A percentile compares a stretch with the other conserved stretches of the same genome.
phyloP scores from a whole-genome alignment of 148 eudicot species.

The Talinum fruticosum region DNA sequence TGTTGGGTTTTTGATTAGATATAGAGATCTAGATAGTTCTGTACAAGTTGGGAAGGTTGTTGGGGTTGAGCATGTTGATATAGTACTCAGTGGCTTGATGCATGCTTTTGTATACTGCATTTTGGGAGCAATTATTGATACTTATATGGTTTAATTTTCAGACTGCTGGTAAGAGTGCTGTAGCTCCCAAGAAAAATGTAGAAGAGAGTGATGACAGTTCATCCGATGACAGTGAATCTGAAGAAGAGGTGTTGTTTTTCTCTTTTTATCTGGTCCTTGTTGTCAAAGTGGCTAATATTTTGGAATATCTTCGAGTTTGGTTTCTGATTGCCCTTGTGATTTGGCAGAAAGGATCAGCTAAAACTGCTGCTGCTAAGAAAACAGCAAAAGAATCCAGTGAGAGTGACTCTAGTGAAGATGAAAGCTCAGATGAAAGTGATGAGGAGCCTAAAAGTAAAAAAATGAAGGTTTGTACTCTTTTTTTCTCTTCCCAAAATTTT shows the following conservation, averaged over 20 bases:
- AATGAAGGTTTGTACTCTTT: conserved; percentile 14
- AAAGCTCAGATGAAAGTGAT: conserved; percentile 41
- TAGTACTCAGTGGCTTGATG: neutral
- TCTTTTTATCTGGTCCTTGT: neutral
- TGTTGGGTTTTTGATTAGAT: neutral
- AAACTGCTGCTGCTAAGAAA: conserved; percentile 9
- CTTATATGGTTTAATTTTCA: neutral
- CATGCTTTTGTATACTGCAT: neutral
- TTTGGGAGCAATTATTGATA: neutral
- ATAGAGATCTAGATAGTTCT: neutral
- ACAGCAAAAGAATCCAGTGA: conserved; percentile 20
- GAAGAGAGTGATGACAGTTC: conserved; percentile 23
- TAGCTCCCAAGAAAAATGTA: conserved; percentile 14
- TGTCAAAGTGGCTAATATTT: neutral
- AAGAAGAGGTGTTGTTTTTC: conserved; percentile 20
- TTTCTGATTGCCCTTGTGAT: neutral
- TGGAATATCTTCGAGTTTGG: neutral
- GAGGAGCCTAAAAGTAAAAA: conserved; percentile 35
- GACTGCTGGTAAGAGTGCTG: conserved; percentile 13
- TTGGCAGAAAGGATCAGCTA: conserved; percentile 10
- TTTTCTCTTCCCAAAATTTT: neutral
- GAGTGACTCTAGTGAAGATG: conserved; percentile 35
- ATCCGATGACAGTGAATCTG: conserved; percentile 33
- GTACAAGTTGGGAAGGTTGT: neutral
- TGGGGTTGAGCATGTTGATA: neutral